Evolutionary conservation across 1,284 basidiomycete genomes (phyloP), one percentile per base, ranked within the genome.

Genomic region (Tilletia walkeri): DNA sequence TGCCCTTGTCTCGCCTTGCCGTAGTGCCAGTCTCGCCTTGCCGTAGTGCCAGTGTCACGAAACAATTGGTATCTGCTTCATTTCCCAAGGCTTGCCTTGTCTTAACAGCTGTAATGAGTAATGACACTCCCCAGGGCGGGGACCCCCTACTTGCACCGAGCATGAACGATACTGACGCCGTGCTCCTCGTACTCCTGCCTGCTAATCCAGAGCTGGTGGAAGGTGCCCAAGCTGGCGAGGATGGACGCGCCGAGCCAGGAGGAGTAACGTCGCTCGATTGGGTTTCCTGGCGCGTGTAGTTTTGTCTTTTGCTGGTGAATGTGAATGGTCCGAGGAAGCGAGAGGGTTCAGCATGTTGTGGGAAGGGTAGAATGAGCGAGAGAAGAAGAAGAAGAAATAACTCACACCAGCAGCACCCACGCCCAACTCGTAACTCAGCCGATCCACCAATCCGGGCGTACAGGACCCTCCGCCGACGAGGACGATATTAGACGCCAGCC

Each of bases 401-500:
- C 80, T 80, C n/a, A 75, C 66, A 72, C 93, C 91, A 30, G 92
- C 90, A 82, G 93, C 91, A 68, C 90, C 86, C 67, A 90, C 87
- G 49, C 87, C 86, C 10, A 99, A 86, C 83, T 99, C 96, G 70
- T 88, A 87, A 72, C 90, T 88, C 56, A 99, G 86, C 12, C 96
- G 88, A 80, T 99, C 95, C 18, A 88, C 88, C 72, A 99, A 88
- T 14, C 96, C 96, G 30, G 91, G 86, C 70, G 95, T 91, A 50
- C 94, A 86, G 72, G 90, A 93, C 30, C 92, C 91, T 30, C 95
- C 95, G 20, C 96, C 96, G 16, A 94, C 93, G 63, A 98, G 88
- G 56, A 99, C 94, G 68, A 99, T 90, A 82, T 99, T 98, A 78
- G 90, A 89, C 79, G 95, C 88, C 20, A 99, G 89, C 12, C 92